Conservation (phyloP, 106 monocot genomes). For the Narthecium ossifragum region DNA sequence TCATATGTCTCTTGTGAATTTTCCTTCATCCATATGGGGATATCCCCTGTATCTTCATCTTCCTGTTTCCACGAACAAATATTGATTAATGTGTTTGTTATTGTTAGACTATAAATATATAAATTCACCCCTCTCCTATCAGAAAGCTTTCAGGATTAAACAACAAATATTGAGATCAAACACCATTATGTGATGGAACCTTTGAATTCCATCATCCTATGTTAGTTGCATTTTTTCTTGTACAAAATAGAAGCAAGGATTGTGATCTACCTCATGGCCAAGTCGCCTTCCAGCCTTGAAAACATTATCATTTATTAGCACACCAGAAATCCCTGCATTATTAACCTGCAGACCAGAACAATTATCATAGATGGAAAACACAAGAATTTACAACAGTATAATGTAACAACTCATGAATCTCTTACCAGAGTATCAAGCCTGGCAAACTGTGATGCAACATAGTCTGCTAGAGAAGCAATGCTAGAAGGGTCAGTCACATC, state of each 20-base stretch:
- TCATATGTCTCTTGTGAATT: constrained; percentile 13
- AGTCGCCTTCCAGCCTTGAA: not conserved
- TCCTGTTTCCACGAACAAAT: constrained; percentile 1
- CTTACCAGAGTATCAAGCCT: not conserved
- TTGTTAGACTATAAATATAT: too few relatives aligned
- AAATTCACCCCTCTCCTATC: too few relatives aligned
- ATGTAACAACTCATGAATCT: not conserved
- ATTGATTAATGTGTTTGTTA: too few relatives aligned
- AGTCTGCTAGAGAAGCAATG: not conserved
- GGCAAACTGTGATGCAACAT: not conserved
- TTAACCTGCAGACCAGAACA: not conserved
- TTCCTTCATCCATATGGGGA: not conserved
- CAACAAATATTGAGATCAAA: not conserved
- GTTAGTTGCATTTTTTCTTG: too few relatives aligned
- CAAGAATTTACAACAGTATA: not conserved
- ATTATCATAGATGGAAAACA: not conserved
- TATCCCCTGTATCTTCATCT: not conserved
- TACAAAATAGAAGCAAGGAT: not conserved
- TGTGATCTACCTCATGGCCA: not conserved
- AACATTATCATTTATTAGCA: not conserved
- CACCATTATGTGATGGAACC: not conserved
- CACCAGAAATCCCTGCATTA: not conserved
- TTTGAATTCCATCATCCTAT: not conserved
- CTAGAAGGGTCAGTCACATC: too few relatives aligned
- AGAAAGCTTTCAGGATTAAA: not conserved